Evolutionary conservation across 116 monocot species (phyloP), one percentile per base, ranked within the genome.

Genomic region (Thalassia testudinum): DNA sequence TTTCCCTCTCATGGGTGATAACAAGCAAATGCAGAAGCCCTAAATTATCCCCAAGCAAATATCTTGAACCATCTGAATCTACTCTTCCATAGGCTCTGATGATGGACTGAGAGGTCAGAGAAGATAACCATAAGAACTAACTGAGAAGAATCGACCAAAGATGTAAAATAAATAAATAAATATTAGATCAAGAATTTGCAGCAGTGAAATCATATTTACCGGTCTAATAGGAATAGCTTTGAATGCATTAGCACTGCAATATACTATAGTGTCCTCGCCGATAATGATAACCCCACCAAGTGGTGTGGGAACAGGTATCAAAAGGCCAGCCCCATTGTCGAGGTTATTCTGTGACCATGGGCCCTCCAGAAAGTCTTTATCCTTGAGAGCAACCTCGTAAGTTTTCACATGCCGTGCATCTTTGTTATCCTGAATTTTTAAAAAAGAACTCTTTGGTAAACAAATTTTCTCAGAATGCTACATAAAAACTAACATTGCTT

Each of bases 381-480:
- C 97, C 69, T 97, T 97, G 44, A 97, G 79, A 7, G 82, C 85
- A 59, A 97, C 89, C 59, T 97, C 97, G 60, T 97, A 97, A 63
- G 97, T 97, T 64, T 97, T 97, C 49, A 85, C 80, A 75, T 89
- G 97, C 10, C 97, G 81, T 42, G 89, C 97, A 85, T 97, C 97
- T 72, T 89, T 97, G 57, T 97, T 97, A 66, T 97, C 89, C 97
- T 97, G 72, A 11, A 20, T n/a, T n/a, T n/a, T n/a, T n/a, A n/a
- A n/a, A n/a, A n/a, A n/a, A n/a, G n/a, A 24, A 56, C 11, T 37
- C 0, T 21, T n/a, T n/a, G n/a, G n/a, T 49, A 21, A 61, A 23
- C 12, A 27, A 23, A 0, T 21, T 19, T 12, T 0, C 3, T 24
- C n/a, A 58, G 22, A n/a, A 43, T 12, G 14, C 25, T 21, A 34